phyloP scores from a whole-genome alignment of 208 protist species.

The Sergeia podlipaevii region DNA sequence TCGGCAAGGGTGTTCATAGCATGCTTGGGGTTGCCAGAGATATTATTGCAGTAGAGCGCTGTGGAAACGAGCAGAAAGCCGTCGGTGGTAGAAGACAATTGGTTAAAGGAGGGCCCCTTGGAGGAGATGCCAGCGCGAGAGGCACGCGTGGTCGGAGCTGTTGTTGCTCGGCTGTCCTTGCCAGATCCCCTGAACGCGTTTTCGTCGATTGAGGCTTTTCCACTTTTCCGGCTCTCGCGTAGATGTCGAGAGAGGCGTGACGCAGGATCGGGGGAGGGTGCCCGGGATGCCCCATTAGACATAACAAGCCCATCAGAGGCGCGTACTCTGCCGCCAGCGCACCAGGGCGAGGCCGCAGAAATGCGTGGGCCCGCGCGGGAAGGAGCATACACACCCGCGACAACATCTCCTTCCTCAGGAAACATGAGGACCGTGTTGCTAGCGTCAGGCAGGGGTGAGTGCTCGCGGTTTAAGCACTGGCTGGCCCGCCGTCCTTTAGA shows the following conservation, averaged over 20 bases:
- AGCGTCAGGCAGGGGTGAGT: slow-evolving; percentile 4
- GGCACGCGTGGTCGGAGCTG: background rate
- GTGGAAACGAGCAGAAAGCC: slow-evolving; percentile 44
- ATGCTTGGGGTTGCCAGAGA: slow-evolving; percentile 57
- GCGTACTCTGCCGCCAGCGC: no score
- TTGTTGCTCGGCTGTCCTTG: background rate
- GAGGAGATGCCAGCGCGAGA: slow-evolving; percentile 5
- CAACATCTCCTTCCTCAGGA: background rate
- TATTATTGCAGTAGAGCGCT: slow-evolving; percentile 56
- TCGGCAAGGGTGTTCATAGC: slow-evolving; percentile 29
- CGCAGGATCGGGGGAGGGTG: slow-evolving; percentile 17
- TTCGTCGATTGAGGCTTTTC: no score
- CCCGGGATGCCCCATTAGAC: slow-evolving; percentile 23
- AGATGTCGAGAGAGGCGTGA: background rate
- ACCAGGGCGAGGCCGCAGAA: background rate
- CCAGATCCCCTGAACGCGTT: no score
- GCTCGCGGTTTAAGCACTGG: no score
- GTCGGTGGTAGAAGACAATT: slow-evolving; percentile 26
- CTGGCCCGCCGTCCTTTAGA: no score
- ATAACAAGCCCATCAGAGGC: slow-evolving; percentile 23
- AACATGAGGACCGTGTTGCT: slow-evolving; percentile 2
- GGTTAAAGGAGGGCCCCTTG: slow-evolving; percentile 5
- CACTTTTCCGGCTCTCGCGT: background rate
- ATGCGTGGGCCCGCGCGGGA: background rate
- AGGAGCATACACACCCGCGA: background rate